These are phyloP conservation scores for Endocalyx cinctus DNA, from an alignment of 2,329 filamentous ascomycete genomes.

Conservation along the genomic window DNA sequence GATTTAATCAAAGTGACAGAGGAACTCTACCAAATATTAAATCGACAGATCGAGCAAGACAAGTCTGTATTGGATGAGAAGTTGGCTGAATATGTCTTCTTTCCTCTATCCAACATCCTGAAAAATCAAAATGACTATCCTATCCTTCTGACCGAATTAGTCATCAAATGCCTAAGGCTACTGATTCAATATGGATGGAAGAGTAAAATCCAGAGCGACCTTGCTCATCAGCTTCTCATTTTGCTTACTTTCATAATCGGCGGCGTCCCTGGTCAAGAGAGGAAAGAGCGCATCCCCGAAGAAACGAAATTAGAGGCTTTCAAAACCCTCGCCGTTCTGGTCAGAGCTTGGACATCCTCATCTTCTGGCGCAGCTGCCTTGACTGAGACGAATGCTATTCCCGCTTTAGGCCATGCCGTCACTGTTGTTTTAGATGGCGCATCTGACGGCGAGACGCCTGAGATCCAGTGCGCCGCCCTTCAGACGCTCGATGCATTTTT, in stretches of 20 bases:
- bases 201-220: slow-evolving; percentile 60
- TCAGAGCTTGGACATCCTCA: slow-evolving; percentile 53
- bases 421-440: slow-evolving; percentile 74
- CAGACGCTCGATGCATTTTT: slow-evolving; percentile 60
- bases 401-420: slow-evolving; percentile 75
- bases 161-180: slow-evolving; percentile 68
- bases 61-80: slow-evolving; percentile 64
- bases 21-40: slow-evolving; percentile 42
- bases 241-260: slow-evolving; percentile 78
- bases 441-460: slow-evolving; percentile 56
- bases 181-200: slow-evolving; percentile 79
- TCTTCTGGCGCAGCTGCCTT: slow-evolving; percentile 44
- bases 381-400: slow-evolving; percentile 58
- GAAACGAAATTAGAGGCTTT: slow-evolving; percentile 73
- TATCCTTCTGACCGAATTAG: slow-evolving; percentile 67
- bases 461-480: slow-evolving; percentile 69
- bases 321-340: slow-evolving; percentile 61
- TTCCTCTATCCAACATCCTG: slow-evolving; percentile 84
- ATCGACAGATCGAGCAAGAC: slow-evolving; percentile 38
- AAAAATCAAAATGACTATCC: slow-evolving; percentile 69
- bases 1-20: slow-evolving; percentile 42
- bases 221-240: slow-evolving; percentile 81
- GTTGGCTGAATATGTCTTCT: slow-evolving; percentile 91
- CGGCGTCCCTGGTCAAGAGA: slow-evolving; percentile 57
- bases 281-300: slow-evolving; percentile 52